Evolutionary conservation across 2,329 filamentous ascomycete genomes (phyloP), one percentile per base, ranked within the genome.

Genomic region (Calonectria henricotiae): DNA sequence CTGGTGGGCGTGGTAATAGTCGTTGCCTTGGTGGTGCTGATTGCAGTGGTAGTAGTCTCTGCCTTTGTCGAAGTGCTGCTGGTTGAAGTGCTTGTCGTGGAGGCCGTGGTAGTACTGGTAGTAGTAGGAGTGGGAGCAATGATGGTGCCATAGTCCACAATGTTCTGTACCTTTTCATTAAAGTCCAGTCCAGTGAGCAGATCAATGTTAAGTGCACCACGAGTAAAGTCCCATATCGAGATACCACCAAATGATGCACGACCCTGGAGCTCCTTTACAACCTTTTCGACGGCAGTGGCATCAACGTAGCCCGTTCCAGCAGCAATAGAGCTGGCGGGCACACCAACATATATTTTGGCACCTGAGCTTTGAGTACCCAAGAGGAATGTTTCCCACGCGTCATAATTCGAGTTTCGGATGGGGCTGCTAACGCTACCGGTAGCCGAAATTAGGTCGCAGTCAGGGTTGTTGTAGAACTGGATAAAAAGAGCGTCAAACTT

Each of bases 401-500:
- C 75, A 74, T 84, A 87, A 71, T 86, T 87, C 79, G 86, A 84
- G 39, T 74, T 73, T n/a, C n/a, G 17, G 37, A 55, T 32, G 8
- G 51, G 32, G 12, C 79, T 76, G 9, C 77, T 70, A 20, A 67
- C 79, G 8, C 77, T 63, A 9, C 72, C 68, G 69, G 81, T 81
- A 62, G 72, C 68, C 12, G 75, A 39, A 69, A 83, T 74, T 30
- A 80, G 77, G 54, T 83, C 81, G 74, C 84, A 86, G 20, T 58
- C 71, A 0, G 74, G 73, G 75, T 86, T 86, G 80, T 87, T 86
- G 80, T 86, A 87, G 77, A 87, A 87, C 79, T 87, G 85, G 62
- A 87, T 77, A 75, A 85, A 86, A 51, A 85, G 77, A 11, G 82
- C 80, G 32, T 85, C 83, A 70, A 87, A 84, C 51, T 82, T 76